Evolutionary conservation across 1,284 basidiomycete species (phyloP).

Genomic region (Peniophora sp.): DNA sequence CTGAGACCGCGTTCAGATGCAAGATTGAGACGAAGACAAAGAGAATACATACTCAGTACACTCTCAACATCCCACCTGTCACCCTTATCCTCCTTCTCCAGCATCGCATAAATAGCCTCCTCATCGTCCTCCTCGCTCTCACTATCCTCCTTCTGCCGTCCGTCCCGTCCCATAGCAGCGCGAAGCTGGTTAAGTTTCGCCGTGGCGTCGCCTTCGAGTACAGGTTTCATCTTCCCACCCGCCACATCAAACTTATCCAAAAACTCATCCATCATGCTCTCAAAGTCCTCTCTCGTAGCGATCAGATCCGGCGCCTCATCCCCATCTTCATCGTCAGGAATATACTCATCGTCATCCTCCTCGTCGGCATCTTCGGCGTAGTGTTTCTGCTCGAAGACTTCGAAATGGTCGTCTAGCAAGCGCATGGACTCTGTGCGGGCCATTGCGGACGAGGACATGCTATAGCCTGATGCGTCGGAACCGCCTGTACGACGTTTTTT

Average conservation of each 20-base stretch:
- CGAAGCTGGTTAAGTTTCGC: slow-evolving; percentile 79
- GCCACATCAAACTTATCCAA: slow-evolving; percentile 87
- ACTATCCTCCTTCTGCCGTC: slow-evolving; percentile 30
- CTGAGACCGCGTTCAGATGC: slow-evolving; percentile 30
- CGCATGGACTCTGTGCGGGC: slow-evolving; percentile 86
- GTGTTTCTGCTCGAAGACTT: slow-evolving; percentile 77
- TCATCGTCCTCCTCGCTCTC: slow-evolving; percentile 26
- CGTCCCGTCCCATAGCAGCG: slow-evolving; percentile 68
- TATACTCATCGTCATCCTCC: slow-evolving; percentile 43
- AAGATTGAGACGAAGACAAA: neutral
- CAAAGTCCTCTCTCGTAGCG: slow-evolving; percentile 82
- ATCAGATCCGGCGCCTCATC: slow-evolving; percentile 69
- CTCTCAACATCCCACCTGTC: slow-evolving; percentile 94
- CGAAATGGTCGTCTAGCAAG: slow-evolving; percentile 89
- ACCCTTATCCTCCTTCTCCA: slow-evolving; percentile 57
- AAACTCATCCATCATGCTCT: slow-evolving; percentile 90
- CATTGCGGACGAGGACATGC: slow-evolving; percentile 97
- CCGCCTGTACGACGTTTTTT: slow-evolving; percentile 70
- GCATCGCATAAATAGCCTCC: slow-evolving; percentile 42
- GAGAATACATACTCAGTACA: slow-evolving; percentile 75
- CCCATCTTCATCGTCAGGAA: slow-evolving; percentile 38
- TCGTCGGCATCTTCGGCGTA: slow-evolving; percentile 22
- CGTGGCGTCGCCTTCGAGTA: slow-evolving; percentile 58
- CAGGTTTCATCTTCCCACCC: slow-evolving; percentile 81
- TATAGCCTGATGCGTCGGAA: slow-evolving; percentile 86